phyloP scores from a whole-genome alignment of 192 early-diverging fungal species.

The Backusella luteola region DNA sequence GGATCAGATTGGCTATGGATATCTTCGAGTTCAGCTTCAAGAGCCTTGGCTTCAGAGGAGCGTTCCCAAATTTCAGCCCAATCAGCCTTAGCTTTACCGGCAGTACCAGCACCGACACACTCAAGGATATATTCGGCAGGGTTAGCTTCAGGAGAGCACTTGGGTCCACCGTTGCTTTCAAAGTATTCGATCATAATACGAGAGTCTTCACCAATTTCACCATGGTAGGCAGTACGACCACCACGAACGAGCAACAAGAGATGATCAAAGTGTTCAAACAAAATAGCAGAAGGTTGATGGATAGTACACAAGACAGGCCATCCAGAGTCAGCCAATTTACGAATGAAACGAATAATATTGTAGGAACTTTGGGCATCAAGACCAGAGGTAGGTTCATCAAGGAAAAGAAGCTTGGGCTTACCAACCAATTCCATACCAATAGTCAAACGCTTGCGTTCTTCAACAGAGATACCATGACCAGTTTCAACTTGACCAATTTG shows the following conservation, averaged over 20 bases:
- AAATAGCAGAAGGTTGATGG: constrained; percentile 82
- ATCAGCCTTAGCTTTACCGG: constrained; percentile 50
- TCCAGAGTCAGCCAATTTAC: constrained; percentile 59
- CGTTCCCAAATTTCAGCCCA: constrained; percentile 75
- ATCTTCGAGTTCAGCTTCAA: constrained; percentile 52
- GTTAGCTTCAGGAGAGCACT: constrained; percentile 65
- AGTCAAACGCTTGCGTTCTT: constrained; percentile 79
- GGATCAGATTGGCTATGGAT: constrained; percentile 41
- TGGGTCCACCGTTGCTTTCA: constrained; percentile 67
- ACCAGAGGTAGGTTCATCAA: constrained; percentile 73
- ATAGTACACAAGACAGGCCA: constrained; percentile 80
- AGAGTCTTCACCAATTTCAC: constrained; percentile 71
- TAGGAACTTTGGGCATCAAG: constrained; percentile 79
- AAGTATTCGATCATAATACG: constrained; percentile 68
- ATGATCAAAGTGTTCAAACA: constrained; percentile 87
- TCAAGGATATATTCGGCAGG: constrained; percentile 88
- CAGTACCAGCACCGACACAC: constrained; percentile 68
- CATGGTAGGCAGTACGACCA: constrained; percentile 79
- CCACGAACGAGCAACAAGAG: constrained; percentile 77
- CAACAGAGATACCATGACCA: constrained; percentile 73
- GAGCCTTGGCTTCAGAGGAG: constrained; percentile 45
- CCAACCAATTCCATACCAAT: constrained; percentile 86
- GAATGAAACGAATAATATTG: constrained; percentile 74
- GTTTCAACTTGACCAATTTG: constrained; percentile 50
- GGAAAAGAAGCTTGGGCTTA: constrained; percentile 72